Base-by-base conservation (phyloP, 495 filamentous ascomycete species). In the Jackrogersella multiformis region DNA sequence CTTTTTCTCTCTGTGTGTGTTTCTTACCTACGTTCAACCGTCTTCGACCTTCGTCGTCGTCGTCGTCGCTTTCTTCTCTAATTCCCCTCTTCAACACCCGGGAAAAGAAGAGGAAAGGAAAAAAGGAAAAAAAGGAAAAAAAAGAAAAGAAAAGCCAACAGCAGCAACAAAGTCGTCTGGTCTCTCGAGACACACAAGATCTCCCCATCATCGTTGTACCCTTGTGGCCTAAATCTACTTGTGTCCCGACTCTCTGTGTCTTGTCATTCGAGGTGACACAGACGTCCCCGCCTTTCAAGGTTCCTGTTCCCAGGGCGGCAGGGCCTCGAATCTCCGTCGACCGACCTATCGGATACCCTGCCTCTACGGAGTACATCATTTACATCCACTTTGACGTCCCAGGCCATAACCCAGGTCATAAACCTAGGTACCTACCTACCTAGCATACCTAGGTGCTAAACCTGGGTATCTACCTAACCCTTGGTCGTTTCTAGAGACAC, bases 271-370 rank as follows among this genome's bases (percentile, higher is more conserved):
- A 56, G 61, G 71, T 69, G 64, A 71, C 60, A 72, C 76, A 73
- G 75, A 73, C 70, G 76, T 70, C 78, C 76, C 69, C 66, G 69
- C 69, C 66, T 70, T 70, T 71, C 68, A 72, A 72, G 68, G 71
- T 72, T 73, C 65, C 71, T 56, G 34, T 56, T 35, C 63, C 66
- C 60, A 74, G 56, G 71, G 45, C 60, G 60, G 62, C 60, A 74
- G 56, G 71, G 45, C 60, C 57, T 64, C 64, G 66, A 70, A 63
- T 67, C 54, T 73, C 74, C 71, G 53, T 48, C 71, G 62, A 60
- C 71, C 73, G 64, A 72, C 73, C 71, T 76, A 76, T 76, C 71
- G 71, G 73, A 76, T 73, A 70, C 61, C 67, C 73, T 69, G 64
- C 70, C 70, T 69, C 55, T 61, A 69, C 69, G 62, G 56, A 57